These are phyloP conservation scores for Phytopythium ostracodes DNA, from an alignment of 352 stramenopile species.

Conservation along the genomic window DNA sequence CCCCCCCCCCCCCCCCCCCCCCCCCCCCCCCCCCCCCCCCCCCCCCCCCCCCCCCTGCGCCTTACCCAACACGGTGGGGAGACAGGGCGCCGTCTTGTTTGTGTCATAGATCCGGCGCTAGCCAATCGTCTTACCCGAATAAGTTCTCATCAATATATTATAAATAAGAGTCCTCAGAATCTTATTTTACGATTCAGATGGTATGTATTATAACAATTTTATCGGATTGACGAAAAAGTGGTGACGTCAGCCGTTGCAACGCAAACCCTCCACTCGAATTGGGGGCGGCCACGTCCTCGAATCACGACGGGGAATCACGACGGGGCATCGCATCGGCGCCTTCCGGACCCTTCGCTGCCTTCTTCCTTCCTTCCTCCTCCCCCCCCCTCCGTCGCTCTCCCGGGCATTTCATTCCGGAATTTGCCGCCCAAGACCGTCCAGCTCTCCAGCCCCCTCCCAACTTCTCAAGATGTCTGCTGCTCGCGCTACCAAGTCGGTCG, in stretches of 20 bases:
- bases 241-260: conserved; percentile 22
- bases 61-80: conserved; percentile 9
- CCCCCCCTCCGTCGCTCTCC: not conserved
- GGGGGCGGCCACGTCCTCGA: conserved; percentile 3
- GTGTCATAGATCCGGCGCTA: conserved; percentile 8
- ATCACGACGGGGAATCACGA: not conserved
- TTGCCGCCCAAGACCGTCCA: conserved; percentile 27
- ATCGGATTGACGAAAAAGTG: not conserved
- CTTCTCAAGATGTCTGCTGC: conserved; percentile 43
- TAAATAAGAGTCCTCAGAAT: not conserved
- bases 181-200: not conserved
- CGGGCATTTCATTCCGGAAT: conserved; percentile 59
- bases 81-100: conserved; percentile 2
- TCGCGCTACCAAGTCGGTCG: conserved; percentile 41
- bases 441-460: conserved; percentile 10
- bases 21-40: no score
- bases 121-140: conserved; percentile 1
- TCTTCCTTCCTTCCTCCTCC: not conserved
- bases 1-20: no score
- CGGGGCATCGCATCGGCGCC: not conserved
- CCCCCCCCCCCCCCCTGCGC: no score
- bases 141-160: conserved; percentile 4
- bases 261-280: conserved; percentile 1
- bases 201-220: conserved; percentile 8
- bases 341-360: not conserved